Percentiles rank a stretch among this genome's conserved stretches.
Conservation (phyloP, 1,284 basidiomycete genomes). For the Mycena sp. region DNA sequence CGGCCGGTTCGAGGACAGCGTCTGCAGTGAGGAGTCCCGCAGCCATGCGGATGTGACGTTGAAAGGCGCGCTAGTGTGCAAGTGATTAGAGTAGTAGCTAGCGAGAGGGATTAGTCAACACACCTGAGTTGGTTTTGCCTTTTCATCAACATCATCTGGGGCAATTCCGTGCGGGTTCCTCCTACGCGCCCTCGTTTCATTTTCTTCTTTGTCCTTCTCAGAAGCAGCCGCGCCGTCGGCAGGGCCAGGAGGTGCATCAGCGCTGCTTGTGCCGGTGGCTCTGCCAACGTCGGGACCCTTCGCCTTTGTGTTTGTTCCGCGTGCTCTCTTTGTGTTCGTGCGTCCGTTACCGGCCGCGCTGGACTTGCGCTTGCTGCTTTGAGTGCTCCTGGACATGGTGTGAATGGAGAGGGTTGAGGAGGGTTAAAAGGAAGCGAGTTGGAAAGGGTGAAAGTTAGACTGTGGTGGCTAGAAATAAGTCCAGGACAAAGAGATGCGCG, state of each 20-base stretch:
- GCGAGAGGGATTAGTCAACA: no score
- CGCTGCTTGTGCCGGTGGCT: no score
- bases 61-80: slow-evolving; percentile 13
- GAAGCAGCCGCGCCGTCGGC: no score
- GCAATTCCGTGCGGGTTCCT: neutral
- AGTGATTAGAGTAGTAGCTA: no score
- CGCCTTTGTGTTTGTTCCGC: neutral
- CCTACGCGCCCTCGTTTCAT: neutral
- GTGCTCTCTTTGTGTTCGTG: neutral
- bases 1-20: neutral
- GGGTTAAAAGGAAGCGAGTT: no score
- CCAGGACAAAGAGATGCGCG: no score
- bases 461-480: no score
- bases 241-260: neutral
- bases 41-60: slow-evolving; percentile 10
- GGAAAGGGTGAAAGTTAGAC: no score
- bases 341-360: neutral
- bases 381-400: no score
- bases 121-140: no score
- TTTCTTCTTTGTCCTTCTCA: no score
- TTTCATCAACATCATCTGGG: neutral
- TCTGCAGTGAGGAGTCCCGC: neutral
- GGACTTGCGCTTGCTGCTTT: neutral
- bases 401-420: no score
- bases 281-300: neutral